Evolutionary conservation across 164 flowering plant species (phyloP).

Genomic region (Chimonanthus praecox): DNA sequence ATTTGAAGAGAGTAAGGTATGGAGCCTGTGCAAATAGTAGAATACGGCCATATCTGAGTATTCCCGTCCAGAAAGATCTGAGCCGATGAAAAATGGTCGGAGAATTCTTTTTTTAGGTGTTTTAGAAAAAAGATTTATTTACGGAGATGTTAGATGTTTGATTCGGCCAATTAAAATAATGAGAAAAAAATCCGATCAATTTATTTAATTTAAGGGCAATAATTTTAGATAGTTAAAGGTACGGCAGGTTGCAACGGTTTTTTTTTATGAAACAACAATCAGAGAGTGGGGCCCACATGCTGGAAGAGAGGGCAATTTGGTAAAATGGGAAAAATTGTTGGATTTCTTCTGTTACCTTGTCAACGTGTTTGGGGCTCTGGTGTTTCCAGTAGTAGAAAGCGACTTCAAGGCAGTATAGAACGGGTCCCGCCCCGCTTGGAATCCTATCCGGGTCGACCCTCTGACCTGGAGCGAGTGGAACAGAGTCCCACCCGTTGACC

Average conservation of each 20-base stretch:
- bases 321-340: background rate
- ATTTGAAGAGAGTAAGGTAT: too few species aligned
- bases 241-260: background rate
- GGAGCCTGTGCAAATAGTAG: too few species aligned
- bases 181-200: background rate
- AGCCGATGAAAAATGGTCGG: too few species aligned
- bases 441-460: conserved; percentile 37
- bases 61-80: too few species aligned
- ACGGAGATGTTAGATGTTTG: too few species aligned
- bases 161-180: too few species aligned
- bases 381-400: conserved; percentile 43
- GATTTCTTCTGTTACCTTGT: conserved; percentile 29
- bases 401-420: conserved; percentile 80
- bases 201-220: too few species aligned
- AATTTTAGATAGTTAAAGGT: background rate
- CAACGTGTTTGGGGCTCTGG: conserved; percentile 28
- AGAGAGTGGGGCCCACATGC: background rate
- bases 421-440: conserved; percentile 48
- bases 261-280: too few species aligned
- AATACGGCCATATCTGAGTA: too few species aligned
- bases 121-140: too few species aligned
- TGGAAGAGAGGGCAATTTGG: background rate
- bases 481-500: conserved; percentile 66
- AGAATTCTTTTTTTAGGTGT: too few species aligned
- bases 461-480: conserved; percentile 37